Base-by-base conservation (phyloP, 2,329 filamentous ascomycete genomes). In the Alternaria sp. region DNA sequence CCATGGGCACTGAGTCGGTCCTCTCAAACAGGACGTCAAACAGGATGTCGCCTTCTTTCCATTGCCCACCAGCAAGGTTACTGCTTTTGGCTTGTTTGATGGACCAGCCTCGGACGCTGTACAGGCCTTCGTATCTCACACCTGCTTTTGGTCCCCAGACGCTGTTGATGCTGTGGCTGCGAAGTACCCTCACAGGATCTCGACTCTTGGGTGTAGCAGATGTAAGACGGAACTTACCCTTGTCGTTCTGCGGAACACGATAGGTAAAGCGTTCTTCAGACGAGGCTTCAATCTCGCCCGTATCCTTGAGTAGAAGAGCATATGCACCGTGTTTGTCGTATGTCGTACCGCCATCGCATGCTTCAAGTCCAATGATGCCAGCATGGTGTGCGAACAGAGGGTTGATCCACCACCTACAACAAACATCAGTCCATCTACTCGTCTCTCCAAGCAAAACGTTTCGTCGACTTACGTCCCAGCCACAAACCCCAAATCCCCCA, bases 341-440 rank as follows among this genome's bases (percentile, higher is more conserved):
- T 8, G 80, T 80, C 26, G 84, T 81, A 4, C 83, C 79, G 14
- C 82, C 82, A 15, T 81, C 74, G 2, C 78, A 71, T n/a, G 78
- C 75, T 18, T 75, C 75, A 28, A 78, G 73, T 59, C 84, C 82
- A 61, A 85, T 83, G 50, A 85, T 84, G 45, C 84, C 83, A 50
- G 79, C 83, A 30, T 81, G 78, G 46, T 81, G 80, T 7, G 84
- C 84, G 62, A 84, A 84, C 14, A 84, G 71, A 23, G 81, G 67
- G 55, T 80, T 83, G 65, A 85, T 82, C 84, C 84, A 85, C 84
- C 84, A 85, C 26, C 83, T 85, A 20, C 21, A 37, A 9, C n/a
- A n/a, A 18, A n/a, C 4, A n/a, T 71, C n/a, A 71, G 63, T 23
- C 41, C 37, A n/a, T 41, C 33, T 41, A 15, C 33, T 8, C 28